Evolutionary conservation across 352 stramenopile genomes (phyloP), one percentile per base, ranked within the genome.

Genomic region (Chrysophaeum taylorii): DNA sequence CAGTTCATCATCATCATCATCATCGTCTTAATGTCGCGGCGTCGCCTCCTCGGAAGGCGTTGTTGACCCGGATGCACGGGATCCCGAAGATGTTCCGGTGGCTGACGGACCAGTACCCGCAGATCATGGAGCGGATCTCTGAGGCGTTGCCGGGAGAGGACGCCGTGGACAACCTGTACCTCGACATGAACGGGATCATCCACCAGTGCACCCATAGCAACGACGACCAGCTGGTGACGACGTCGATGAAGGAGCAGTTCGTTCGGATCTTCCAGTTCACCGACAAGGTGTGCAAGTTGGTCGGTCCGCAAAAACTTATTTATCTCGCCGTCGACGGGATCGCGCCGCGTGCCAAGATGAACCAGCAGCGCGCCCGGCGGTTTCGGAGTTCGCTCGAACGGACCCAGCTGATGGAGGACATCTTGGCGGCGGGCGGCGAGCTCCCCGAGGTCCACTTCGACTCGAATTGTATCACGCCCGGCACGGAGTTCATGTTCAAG

Each of bases 401-500:
- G 0, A 81, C 87, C 75, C 69, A 79, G 41, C 62, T 83, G 62
- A 74, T 78, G 23, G 76, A 2, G 14, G 57, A 57, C 12, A 66
- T 86, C 25, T 37, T 85, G n/a, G 80, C 80, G 2, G 45, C 75
- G 35, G 39, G 29, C 18, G 29, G 25, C 31, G 74, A 81, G 21
- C 21, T 48, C 15, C 33, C 71, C 18, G 42, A 37, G 12, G 69
- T 74, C 23, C 83, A 88, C 69, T 99, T 99, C 80, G 96, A 99
- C 84, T 97, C 87, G 53, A 99, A 99, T 79, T 98, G 93, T 79
- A 99, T 99, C 78, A 99, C 96, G 60, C 96, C 96, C 0, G 96
- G 96, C n/a, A 99, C 96, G 0, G 90, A 97, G 80, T 99, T 99
- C 77, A 94, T 99, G 83, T 83, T 89, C 43, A 91, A 95, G 68